Conservation (phyloP, 139 green algal genomes). For the Chlorella sp. region DNA sequence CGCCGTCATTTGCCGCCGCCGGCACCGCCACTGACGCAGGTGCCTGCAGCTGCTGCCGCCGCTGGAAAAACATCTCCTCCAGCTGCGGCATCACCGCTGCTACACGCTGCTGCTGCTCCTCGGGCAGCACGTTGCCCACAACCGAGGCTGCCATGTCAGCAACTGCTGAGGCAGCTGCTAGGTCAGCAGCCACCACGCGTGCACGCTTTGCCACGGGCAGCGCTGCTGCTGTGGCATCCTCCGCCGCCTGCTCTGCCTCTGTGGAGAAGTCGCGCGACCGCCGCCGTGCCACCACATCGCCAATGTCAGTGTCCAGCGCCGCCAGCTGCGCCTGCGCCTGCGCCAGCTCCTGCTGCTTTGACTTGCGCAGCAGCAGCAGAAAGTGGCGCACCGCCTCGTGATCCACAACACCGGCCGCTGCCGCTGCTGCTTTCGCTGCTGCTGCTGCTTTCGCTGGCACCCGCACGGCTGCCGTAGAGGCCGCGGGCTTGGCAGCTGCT, state of each 20-base stretch:
- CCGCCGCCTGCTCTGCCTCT: no score
- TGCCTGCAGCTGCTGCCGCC: neutral
- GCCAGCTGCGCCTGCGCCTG: constrained; percentile 34
- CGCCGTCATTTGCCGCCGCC: neutral
- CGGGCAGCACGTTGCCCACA: neutral
- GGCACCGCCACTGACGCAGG: neutral
- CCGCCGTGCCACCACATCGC: constrained; percentile 15
- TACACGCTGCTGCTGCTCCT: constrained; percentile 21
- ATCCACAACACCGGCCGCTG: constrained; percentile 21
- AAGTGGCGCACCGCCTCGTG: constrained; percentile 52
- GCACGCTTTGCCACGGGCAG: neutral
- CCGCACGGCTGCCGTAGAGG: neutral
- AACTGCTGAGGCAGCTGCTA: neutral
- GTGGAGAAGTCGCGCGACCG: neutral
- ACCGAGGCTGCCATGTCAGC: neutral
- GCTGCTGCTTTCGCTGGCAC: neutral
- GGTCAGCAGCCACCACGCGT: neutral
- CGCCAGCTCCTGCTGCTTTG: constrained; percentile 41
- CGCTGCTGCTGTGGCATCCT: neutral
- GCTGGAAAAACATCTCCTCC: constrained; percentile 49
- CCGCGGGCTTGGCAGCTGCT: neutral
- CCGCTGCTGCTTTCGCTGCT: neutral
- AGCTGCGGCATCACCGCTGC: constrained; percentile 35
- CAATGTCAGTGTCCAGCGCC: constrained; percentile 43
- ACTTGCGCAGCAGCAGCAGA: constrained; percentile 46